Conservation (phyloP, 805 yeast genomes). For the Kluyveromyces nonfermentans region DNA sequence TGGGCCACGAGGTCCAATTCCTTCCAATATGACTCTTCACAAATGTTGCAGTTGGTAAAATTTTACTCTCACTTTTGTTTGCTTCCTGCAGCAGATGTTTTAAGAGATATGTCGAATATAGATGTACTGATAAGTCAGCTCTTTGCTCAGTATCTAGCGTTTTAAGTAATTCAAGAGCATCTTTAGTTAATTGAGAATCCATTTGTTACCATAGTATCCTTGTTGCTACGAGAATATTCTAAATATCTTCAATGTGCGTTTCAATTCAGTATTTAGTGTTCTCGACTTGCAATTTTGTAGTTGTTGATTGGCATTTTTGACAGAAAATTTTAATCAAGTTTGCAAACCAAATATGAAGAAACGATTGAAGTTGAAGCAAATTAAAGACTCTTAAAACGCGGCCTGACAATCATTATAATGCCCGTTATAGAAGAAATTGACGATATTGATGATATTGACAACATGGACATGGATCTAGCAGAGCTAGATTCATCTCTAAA, state of each 20-base stretch:
- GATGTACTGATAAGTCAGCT: conserved; percentile 52
- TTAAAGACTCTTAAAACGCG: not conserved
- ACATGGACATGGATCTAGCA: conserved; percentile 88
- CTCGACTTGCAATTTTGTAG: too few relatives aligned
- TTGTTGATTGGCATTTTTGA: too few relatives aligned
- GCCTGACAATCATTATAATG: conserved; percentile 31
- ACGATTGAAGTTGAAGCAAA: not conserved
- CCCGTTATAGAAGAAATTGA: conserved; percentile 65
- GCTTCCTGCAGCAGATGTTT: conserved; percentile 20
- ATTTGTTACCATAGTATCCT: conserved; percentile 16
- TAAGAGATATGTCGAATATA: conserved; percentile 46
- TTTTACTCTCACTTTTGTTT: conserved; percentile 17
- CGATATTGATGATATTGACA: conserved; percentile 79
- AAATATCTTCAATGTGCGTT: too few relatives aligned
- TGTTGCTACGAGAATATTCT: too few relatives aligned
- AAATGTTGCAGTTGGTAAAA: conserved; percentile 30
- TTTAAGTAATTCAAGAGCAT: conserved; percentile 27
- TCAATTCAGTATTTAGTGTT: too few relatives aligned
- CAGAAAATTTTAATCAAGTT: not conserved
- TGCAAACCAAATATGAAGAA: not conserved
- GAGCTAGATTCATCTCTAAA: conserved; percentile 69
- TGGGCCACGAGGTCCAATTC: conserved; percentile 58
- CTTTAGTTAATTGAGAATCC: conserved; percentile 13
- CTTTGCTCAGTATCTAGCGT: conserved; percentile 41
- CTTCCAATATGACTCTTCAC: conserved; percentile 27